These are phyloP conservation scores for Coemansia sp. DNA, from an alignment of 192 early-diverging fungal genomes.

Conservation along the genomic window DNA sequence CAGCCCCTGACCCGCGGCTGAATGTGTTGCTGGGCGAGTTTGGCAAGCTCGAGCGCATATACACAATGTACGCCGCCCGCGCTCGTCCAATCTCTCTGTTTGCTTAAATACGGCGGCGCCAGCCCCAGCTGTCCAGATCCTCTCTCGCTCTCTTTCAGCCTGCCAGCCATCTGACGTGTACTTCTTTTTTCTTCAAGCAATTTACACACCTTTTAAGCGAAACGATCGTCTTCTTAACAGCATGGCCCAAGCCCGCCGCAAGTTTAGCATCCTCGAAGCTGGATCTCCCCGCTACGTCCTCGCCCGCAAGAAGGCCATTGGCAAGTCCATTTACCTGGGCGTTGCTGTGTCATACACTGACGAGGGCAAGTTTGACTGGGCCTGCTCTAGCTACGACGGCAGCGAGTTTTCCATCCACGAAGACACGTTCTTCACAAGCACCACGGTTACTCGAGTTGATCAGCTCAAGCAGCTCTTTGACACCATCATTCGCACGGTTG, in stretches of 20 bases:
- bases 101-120: constrained; percentile 9
- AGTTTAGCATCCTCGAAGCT: constrained; percentile 53
- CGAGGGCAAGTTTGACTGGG: constrained; percentile 51
- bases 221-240: not conserved
- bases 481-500: constrained; percentile 57
- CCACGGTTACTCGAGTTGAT: constrained; percentile 11
- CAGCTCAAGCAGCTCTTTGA: constrained; percentile 54
- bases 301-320: constrained; percentile 50
- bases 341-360: constrained; percentile 37
- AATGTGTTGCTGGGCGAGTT: not conserved
- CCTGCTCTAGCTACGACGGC: constrained; percentile 72
- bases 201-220: not conserved
- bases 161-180: constrained; percentile 1
- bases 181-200: constrained; percentile 6
- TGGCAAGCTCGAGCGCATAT: not conserved
- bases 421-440: constrained; percentile 37
- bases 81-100: constrained; percentile 4
- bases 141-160: constrained; percentile 1
- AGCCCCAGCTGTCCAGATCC: not conserved
- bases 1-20: constrained; percentile 1
- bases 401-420: constrained; percentile 63
- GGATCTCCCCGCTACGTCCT: constrained; percentile 53
- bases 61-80: not conserved
- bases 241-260: constrained; percentile 39
- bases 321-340: constrained; percentile 52